phyloP scores from a whole-genome alignment of 2,329 filamentous ascomycete species.

The Colletotrichum sp. region DNA sequence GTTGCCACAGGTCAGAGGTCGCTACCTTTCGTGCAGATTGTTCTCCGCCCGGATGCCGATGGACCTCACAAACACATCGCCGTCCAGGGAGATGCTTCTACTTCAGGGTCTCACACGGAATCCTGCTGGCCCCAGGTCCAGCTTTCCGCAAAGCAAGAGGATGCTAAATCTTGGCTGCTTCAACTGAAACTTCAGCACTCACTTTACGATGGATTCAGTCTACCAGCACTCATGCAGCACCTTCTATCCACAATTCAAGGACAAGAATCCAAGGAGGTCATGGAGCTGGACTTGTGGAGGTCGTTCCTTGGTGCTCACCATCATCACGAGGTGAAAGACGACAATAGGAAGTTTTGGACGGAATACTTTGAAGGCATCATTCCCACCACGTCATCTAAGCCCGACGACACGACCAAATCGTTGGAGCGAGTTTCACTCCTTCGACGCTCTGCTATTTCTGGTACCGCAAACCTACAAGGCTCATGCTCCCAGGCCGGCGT shows the following conservation, averaged over 20 bases:
- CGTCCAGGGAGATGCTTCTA: slow-evolving; percentile 21
- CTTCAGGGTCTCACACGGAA: neutral
- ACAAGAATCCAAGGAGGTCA: neutral
- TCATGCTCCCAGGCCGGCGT: slow-evolving; percentile 50
- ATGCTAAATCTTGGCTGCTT: slow-evolving; percentile 33
- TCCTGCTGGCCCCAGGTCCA: slow-evolving; percentile 10
- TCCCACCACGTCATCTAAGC: slow-evolving; percentile 12
- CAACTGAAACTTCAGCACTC: slow-evolving; percentile 79
- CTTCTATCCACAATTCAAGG: neutral
- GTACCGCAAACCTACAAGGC: slow-evolving; percentile 43
- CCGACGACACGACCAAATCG: slow-evolving; percentile 22
- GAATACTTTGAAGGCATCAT: slow-evolving; percentile 31
- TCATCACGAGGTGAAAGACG: neutral
- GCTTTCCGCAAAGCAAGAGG: slow-evolving; percentile 1
- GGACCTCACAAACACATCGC: slow-evolving; percentile 26
- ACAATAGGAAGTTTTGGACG: slow-evolving; percentile 1
- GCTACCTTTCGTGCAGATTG: slow-evolving; percentile 67
- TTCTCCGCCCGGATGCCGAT: slow-evolving; percentile 45
- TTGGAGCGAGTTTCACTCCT: slow-evolving; percentile 42
- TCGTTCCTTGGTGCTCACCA: neutral
- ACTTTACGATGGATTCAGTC: slow-evolving; percentile 84
- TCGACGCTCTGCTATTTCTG: slow-evolving; percentile 48
- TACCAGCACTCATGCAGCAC: slow-evolving; percentile 64
- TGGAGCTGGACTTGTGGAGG: neutral
- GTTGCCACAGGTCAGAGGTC: slow-evolving; percentile 50